Evolutionary conservation across 2,329 filamentous ascomycete species (phyloP), one percentile per base, ranked within the genome.

Genomic region (Aspergillus tamarii): DNA sequence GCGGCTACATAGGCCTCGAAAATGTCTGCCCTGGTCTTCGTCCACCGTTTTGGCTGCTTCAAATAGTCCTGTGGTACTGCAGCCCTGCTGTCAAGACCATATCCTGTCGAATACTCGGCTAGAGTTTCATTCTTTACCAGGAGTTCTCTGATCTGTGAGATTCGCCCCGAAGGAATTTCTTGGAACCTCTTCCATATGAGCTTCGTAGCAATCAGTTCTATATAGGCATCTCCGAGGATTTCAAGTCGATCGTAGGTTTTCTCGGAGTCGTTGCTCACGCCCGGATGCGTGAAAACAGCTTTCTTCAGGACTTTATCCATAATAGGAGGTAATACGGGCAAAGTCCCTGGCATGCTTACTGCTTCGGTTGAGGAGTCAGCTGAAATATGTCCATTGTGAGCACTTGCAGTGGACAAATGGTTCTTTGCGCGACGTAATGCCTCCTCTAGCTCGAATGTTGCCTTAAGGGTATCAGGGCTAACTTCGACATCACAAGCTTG

Each of bases 1-100:
- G 91, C 94, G 10, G 91, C 94, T 19, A 96, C 87, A 70, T 96
- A 97, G 0, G 94, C 91, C 76, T 98, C 94, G 71, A 97, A 96
- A 21, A 97, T 85, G 74, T 98, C 94, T 10, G 90, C 94, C 61
- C 91, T 84, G 11, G 93, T 88, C 77, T 97, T 97, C 16, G 82
- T 85, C 64, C 86, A 83, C 84, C 85, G 74, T 85, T 89, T 73
- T 73, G 77, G 61, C 72, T 84, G 58, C 72, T 78, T 54, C 66
- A 72, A 28, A 79, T 80, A 65, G 66, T 84, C 83, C 14, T 69
- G 66, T 1, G 85, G 89, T 3, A 91, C 80, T 32, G 82, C 83
- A 9, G 91, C 85, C 36, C 84, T 85, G 69, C 86, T 82, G 56
- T 91, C 85, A 68, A 97, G 86, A 0, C 85, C 87, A 74, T 97